These are phyloP conservation scores for Starmerella gropengiesseri DNA, from an alignment of 805 yeast genomes.

Conservation along the genomic window DNA sequence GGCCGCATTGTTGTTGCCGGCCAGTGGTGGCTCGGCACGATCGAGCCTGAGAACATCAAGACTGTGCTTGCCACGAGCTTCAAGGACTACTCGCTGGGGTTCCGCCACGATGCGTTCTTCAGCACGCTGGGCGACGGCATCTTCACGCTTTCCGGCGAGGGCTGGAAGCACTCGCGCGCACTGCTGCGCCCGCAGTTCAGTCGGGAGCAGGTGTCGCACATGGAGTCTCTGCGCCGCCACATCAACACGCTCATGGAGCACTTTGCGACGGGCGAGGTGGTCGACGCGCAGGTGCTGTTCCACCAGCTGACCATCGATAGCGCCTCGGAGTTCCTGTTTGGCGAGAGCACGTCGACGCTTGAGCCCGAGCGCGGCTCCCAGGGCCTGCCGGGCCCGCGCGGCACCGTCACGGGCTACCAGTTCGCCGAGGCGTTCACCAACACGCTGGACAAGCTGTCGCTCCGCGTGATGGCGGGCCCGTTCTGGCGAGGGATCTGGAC, in stretches of 20 bases:
- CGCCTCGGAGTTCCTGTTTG: conserved; percentile 27
- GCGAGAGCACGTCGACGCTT: conserved; percentile 25
- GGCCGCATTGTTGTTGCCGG: conserved; percentile 15
- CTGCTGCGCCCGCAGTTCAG: conserved; percentile 28
- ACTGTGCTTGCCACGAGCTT: conserved; percentile 25
- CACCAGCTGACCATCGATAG: conserved; percentile 25
- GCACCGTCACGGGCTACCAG: conserved; percentile 21
- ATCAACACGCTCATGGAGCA: conserved; percentile 21
- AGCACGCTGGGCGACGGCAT: conserved; percentile 27
- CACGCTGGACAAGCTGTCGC: conserved; percentile 20
- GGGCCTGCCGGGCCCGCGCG: conserved; percentile 20
- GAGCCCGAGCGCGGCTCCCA: conserved; percentile 10
- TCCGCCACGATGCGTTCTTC: conserved; percentile 22
- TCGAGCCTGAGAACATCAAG: conserved; percentile 26
- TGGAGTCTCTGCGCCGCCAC: conserved; percentile 23
- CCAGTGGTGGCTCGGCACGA: conserved; percentile 20
- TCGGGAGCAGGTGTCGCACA: conserved; percentile 24
- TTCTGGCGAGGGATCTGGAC: conserved; percentile 23
- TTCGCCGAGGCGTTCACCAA: conserved; percentile 25
- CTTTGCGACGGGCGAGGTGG: conserved; percentile 16
- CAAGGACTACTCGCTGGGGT: conserved; percentile 26
- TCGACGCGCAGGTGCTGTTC: conserved; percentile 24
- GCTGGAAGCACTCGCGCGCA: conserved; percentile 28
- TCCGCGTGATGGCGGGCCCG: conserved; percentile 21
- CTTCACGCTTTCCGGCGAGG: conserved; percentile 27